Evolutionary conservation across 2,329 filamentous ascomycete species (phyloP).

Genomic region (Aspergillus pseudonomiae): DNA sequence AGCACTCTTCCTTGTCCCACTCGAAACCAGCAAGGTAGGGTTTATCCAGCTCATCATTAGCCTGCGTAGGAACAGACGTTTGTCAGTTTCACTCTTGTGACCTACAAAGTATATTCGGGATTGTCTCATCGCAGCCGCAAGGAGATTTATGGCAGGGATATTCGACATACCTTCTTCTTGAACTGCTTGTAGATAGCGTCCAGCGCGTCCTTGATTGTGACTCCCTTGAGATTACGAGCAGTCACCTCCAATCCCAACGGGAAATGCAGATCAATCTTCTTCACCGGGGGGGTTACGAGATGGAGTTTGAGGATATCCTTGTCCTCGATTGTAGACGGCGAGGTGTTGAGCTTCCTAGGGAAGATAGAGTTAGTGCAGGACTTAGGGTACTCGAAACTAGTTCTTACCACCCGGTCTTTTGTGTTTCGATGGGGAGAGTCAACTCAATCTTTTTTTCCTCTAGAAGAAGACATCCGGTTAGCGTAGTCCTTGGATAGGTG

Average conservation of each 20-base stretch:
- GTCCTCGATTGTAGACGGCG: slow-evolving; percentile 76
- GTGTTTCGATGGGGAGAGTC: slow-evolving; percentile 39
- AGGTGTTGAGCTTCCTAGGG: slow-evolving; percentile 89
- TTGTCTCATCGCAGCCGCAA: neutral
- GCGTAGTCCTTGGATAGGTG: neutral
- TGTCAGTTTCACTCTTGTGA: neutral
- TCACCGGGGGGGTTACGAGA: slow-evolving; percentile 80
- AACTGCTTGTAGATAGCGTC: slow-evolving; percentile 95
- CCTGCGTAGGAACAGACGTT: slow-evolving; percentile 51
- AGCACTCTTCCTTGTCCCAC: slow-evolving; percentile 92
- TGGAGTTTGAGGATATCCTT: slow-evolving; percentile 79
- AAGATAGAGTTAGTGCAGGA: neutral
- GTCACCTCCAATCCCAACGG: slow-evolving; percentile 84
- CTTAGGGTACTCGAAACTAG: neutral
- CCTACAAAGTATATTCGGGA: neutral
- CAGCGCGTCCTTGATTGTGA: slow-evolving; percentile 95
- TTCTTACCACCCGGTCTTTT: slow-evolving; percentile 39
- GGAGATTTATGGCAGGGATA: neutral
- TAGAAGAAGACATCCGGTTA: slow-evolving; percentile 15
- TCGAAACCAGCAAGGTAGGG: slow-evolving; percentile 93
- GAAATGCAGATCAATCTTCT: slow-evolving; percentile 93
- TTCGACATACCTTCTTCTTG: slow-evolving; percentile 81
- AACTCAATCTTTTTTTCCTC: slow-evolving; percentile 37
- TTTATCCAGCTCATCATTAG: slow-evolving; percentile 85
- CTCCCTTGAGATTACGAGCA: slow-evolving; percentile 87